These are phyloP conservation scores for Yamadazyma conglobata DNA, from an alignment of 1,139 yeast species.

Conservation along the genomic window DNA sequence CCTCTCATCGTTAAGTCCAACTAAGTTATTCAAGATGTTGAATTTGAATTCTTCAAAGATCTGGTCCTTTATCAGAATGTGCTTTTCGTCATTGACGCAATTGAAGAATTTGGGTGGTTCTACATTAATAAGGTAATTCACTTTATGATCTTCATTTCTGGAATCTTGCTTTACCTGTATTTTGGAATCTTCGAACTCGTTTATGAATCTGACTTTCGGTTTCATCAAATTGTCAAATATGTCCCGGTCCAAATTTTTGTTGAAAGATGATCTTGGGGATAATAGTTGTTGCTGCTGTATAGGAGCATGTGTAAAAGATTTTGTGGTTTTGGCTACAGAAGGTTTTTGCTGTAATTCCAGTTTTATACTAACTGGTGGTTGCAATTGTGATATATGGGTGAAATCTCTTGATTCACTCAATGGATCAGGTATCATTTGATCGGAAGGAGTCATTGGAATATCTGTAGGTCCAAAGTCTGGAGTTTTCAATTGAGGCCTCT, in stretches of 20 bases:
- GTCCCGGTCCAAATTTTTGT: constrained; percentile 16
- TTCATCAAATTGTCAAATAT: constrained; percentile 17
- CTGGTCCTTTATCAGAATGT: constrained; percentile 15
- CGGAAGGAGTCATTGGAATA: constrained; percentile 23
- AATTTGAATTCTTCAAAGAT: constrained; percentile 16
- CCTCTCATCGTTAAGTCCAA: constrained; percentile 13
- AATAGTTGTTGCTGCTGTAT: constrained; percentile 13
- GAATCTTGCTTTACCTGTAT: constrained; percentile 5
- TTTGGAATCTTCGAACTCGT: constrained; percentile 14
- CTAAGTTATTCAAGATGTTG: constrained; percentile 13
- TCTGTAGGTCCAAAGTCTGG: constrained; percentile 15
- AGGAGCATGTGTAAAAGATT: too few relatives aligned
- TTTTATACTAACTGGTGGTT: constrained; percentile 1
- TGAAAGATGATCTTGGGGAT: constrained; percentile 16
- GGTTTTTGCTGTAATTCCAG: constrained; percentile 1
- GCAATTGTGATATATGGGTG: constrained; percentile 3
- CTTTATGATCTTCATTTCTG: constrained; percentile 13
- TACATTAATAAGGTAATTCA: constrained; percentile 23
- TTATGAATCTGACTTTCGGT: constrained; percentile 19
- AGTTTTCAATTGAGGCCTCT: constrained; percentile 5
- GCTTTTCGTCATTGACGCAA: constrained; percentile 14
- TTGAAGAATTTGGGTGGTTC: constrained; percentile 24
- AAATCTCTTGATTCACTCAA: constrained; percentile 17
- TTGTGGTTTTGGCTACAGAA: constrained; percentile 2
- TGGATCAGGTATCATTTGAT: constrained; percentile 26